Evolutionary conservation across 352 stramenopile species (phyloP), one percentile per base, ranked within the genome.

Genomic region (Globisporangium okanoganense): DNA sequence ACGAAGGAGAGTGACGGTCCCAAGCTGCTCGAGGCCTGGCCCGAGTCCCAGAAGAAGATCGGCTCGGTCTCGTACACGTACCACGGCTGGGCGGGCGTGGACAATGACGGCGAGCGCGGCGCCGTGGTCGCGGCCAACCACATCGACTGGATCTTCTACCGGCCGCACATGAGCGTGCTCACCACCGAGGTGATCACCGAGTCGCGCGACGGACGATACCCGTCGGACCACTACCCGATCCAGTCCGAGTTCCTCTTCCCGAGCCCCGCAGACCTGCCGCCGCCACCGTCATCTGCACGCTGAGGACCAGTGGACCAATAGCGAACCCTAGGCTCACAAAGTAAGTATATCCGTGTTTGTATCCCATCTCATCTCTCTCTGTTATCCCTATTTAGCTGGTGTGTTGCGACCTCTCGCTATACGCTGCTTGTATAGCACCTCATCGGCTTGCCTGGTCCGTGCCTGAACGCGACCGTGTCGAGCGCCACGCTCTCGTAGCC

Each of bases 131-230:
- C 80, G 14, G 79, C 82, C 29, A 92, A 92, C 70, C 86, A 95
- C 69, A 95, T 95, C 62, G 86, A 95, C 63, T 95, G 86, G 86
- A 92, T 95, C 66, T 91, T 95, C 58, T 94, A 84, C 61, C 84
- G 84, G 8, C 86, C 86, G 41, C 56, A 79, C 40, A 91, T 94
- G 81, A 78, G 66, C 20, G 86, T 95, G 47, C 58, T 94, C 3
- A 69, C 74, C 29, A 90, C 82, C 7, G 78, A 94, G 61, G 84
- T 95, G 27, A 91, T 95, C 58, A 94, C 84, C 1, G 86, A 95
- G 62, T 66, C 82, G 48, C 82, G 82, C 56, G 79, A 94, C 24
- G 84, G 86, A 38, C 81, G 79, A 35, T 94, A 94, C 63, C 86
- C 86, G 56, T 94, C 84, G 5, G 84, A 95, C 51, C 86, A 95